Percentiles rank a stretch among this genome's conserved stretches.
Conservation (phyloP, 2,329 filamentous ascomycete genomes). For the Fusarium albidum region DNA sequence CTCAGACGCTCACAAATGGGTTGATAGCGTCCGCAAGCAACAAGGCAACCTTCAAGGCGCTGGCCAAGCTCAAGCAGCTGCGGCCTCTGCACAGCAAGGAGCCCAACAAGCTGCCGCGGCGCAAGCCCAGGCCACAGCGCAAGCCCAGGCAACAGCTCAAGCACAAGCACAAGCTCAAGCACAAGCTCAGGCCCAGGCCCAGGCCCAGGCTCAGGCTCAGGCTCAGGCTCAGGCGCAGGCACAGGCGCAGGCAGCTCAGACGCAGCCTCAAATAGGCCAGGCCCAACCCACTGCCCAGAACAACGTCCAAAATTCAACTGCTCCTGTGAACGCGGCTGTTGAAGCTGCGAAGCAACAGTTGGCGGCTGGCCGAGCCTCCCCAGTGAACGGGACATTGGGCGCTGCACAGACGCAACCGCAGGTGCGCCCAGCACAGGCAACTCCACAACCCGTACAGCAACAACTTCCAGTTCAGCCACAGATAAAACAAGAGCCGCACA, state of each 20-base stretch:
- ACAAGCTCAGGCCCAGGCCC: conserved; percentile 25
- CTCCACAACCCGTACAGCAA: conserved; percentile 37
- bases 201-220: conserved; percentile 26
- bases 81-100: conserved; percentile 37
- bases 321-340: conserved; percentile 53
- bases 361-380: conserved; percentile 40
- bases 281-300: conserved; percentile 34
- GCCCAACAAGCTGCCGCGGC: conserved; percentile 18
- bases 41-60: conserved; percentile 47
- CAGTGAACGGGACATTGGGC: conserved; percentile 40
- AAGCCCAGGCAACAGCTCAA: conserved; percentile 20
- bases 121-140: conserved; percentile 20
- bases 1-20: conserved; percentile 56
- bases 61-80: conserved; percentile 37
- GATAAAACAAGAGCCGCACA: conserved; percentile 47
- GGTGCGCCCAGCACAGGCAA: conserved; percentile 38
- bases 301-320: conserved; percentile 44
- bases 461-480: conserved; percentile 40
- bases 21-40: conserved; percentile 57
- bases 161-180: conserved; percentile 24
- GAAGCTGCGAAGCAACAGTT: conserved; percentile 56
- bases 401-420: conserved; percentile 39
- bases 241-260: conserved; percentile 29
- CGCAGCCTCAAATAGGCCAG: conserved; percentile 14
- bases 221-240: conserved; percentile 23